Percentiles rank a stretch among this genome's conserved stretches.
Conservation (phyloP, 2,329 filamentous ascomycete genomes). For the Fusarium globosum region DNA sequence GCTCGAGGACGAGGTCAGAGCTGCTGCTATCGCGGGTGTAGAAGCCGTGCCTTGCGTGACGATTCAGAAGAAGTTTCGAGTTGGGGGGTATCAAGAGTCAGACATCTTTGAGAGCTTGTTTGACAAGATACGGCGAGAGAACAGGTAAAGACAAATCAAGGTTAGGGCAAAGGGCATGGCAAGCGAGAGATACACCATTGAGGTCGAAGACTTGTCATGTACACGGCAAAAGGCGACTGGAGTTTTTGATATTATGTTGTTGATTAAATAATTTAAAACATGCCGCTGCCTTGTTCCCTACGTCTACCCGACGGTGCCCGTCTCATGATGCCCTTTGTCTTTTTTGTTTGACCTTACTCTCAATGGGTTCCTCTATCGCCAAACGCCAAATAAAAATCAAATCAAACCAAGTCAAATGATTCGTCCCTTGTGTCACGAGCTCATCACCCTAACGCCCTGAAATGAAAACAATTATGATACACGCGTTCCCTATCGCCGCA, state of each 20-base stretch:
- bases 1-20: slow-evolving; percentile 48
- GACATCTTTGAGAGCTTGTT: slow-evolving; percentile 75
- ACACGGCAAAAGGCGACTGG: not conserved
- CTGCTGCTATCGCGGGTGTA: slow-evolving; percentile 54
- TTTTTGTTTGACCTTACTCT: slow-evolving; percentile 21
- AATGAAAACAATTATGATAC: slow-evolving; percentile 14
- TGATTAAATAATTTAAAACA: slow-evolving; percentile 16
- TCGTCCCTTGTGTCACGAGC: slow-evolving; percentile 1
- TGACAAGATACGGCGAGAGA: slow-evolving; percentile 59
- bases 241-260: slow-evolving; percentile 18
- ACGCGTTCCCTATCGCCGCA: slow-evolving; percentile 52
- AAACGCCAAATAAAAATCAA: slow-evolving; percentile 14
- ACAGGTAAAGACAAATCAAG: not conserved
- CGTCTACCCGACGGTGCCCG: slow-evolving; percentile 19
- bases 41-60: slow-evolving; percentile 79
- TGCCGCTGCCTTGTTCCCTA: slow-evolving; percentile 20
- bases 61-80: slow-evolving; percentile 73
- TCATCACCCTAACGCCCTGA: slow-evolving; percentile 24
- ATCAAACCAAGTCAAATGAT: not conserved
- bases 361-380: slow-evolving; percentile 3
- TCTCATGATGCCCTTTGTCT: slow-evolving; percentile 7
- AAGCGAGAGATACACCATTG: not conserved
- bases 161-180: not conserved
- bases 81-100: slow-evolving; percentile 78
- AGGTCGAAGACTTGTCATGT: not conserved